Conservation (phyloP, 2,329 filamentous ascomycete species). For the Parastagonospora nodorum region DNA sequence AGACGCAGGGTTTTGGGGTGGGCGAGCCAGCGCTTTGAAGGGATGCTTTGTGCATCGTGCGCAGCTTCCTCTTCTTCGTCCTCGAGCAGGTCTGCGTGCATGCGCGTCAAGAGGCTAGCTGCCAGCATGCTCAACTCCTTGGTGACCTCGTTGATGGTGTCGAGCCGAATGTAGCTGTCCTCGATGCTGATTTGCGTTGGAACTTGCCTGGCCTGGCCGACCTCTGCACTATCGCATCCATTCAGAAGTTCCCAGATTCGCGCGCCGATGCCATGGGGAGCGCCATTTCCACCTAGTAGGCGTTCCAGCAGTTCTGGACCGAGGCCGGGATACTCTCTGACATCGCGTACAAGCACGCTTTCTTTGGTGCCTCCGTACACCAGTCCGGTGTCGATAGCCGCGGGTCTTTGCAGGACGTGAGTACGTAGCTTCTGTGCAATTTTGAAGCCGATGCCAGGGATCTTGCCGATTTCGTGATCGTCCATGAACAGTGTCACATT, state of each 20-base stretch:
- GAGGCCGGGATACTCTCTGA: slow-evolving; percentile 67
- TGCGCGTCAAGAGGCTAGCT: slow-evolving; percentile 73
- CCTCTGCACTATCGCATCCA: slow-evolving; percentile 76
- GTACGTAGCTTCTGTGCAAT: slow-evolving; percentile 70
- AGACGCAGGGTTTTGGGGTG: slow-evolving; percentile 81
- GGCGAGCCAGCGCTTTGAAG: slow-evolving; percentile 69
- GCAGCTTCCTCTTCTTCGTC: slow-evolving; percentile 48
- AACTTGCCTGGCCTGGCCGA: slow-evolving; percentile 71
- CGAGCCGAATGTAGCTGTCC: slow-evolving; percentile 80
- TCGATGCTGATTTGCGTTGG: slow-evolving; percentile 94
- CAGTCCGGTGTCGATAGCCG: slow-evolving; percentile 51
- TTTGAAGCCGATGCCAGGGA: slow-evolving; percentile 86
- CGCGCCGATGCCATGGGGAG: slow-evolving; percentile 71
- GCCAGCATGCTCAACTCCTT: slow-evolving; percentile 73
- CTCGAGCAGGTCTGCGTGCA: slow-evolving; percentile 76
- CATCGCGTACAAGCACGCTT: slow-evolving; percentile 66
- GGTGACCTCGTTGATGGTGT: slow-evolving; percentile 65
- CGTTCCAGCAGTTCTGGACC: slow-evolving; percentile 68
- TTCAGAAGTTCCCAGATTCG: slow-evolving; percentile 80
- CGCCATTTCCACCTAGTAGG: slow-evolving; percentile 71
- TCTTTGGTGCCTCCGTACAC: slow-evolving; percentile 59
- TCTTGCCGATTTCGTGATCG: slow-evolving; percentile 72
- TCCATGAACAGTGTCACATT: slow-evolving; percentile 75
- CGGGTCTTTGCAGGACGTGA: slow-evolving; percentile 58
- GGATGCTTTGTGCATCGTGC: neutral